Conservation (phyloP, 1,284 basidiomycete species). For the Hypsizygus ulmarius region DNA sequence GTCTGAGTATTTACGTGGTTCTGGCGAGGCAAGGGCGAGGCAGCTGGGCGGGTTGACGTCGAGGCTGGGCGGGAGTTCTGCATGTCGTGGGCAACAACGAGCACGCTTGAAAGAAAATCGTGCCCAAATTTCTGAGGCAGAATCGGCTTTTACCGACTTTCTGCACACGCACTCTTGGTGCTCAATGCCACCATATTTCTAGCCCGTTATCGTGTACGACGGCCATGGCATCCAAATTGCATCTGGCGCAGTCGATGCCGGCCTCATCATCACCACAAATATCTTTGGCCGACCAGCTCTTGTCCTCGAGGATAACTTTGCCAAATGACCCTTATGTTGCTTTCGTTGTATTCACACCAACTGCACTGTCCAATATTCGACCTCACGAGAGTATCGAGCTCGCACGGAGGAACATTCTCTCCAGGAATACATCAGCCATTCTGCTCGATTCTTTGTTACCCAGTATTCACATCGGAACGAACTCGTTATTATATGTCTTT, state of each 20-base stretch:
- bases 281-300: conserved; percentile 27
- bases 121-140: conserved; percentile 1
- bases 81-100: conserved; percentile 31
- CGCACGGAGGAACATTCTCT: conserved; percentile 49
- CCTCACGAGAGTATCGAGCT: conserved; percentile 49
- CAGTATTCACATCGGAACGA: conserved; percentile 43
- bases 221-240: conserved; percentile 18
- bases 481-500: conserved; percentile 53
- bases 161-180: neutral
- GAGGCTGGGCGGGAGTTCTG: conserved; percentile 53
- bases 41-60: conserved; percentile 53
- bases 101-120: conserved; percentile 13
- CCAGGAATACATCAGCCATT: conserved; percentile 32
- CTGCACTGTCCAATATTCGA: conserved; percentile 21
- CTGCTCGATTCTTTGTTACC: conserved; percentile 51
- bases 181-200: conserved; percentile 2
- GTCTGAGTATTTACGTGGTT: conserved; percentile 72
- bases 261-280: conserved; percentile 20
- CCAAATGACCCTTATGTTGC: conserved; percentile 37
- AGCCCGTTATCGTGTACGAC: neutral
- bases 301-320: conserved; percentile 30
- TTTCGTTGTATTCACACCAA: conserved; percentile 45
- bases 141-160: conserved; percentile 14
- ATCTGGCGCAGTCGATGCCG: conserved; percentile 8
- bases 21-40: conserved; percentile 53